A percentile compares a stretch with the other conserved stretches of the same genome.
These are phyloP conservation scores for Paracoccidioides brasiliensis DNA, from an alignment of 2,329 filamentous ascomycete genomes.

Conservation along the genomic window DNA sequence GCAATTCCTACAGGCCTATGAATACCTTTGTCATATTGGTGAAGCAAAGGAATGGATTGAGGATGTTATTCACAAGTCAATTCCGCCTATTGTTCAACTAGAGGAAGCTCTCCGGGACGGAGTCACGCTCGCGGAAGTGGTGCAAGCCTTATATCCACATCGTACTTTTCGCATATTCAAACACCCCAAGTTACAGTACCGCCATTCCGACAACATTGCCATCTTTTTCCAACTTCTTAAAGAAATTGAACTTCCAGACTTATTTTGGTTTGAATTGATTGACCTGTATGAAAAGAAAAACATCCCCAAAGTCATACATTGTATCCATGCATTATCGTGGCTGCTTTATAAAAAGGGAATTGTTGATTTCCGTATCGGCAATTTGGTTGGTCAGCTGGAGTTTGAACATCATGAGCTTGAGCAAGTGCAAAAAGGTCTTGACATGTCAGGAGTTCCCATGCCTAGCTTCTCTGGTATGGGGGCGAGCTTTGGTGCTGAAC, in stretches of 20 bases:
- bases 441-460: slow-evolving; percentile 91
- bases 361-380: slow-evolving; percentile 89
- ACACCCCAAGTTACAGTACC: slow-evolving; percentile 72
- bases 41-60: slow-evolving; percentile 99
- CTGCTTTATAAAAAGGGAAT: slow-evolving; percentile 91
- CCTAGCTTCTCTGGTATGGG: slow-evolving; percentile 97
- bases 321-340: slow-evolving; percentile 94
- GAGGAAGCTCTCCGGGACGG: slow-evolving; percentile 88
- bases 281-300: slow-evolving; percentile 99
- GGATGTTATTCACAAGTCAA: slow-evolving; percentile 67
- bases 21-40: slow-evolving; percentile 96
- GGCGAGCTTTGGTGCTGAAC: slow-evolving; percentile 82
- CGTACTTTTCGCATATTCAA: slow-evolving; percentile 71
- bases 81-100: slow-evolving; percentile 84
- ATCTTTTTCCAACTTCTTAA: slow-evolving; percentile 90
- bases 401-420: slow-evolving; percentile 97
- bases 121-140: slow-evolving; percentile 85
- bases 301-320: slow-evolving; percentile 97
- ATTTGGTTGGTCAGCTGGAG: slow-evolving; percentile 87
- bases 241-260: slow-evolving; percentile 80
- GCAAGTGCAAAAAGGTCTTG: slow-evolving; percentile 89
- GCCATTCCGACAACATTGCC: slow-evolving; percentile 96
- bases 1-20: slow-evolving; percentile 91
- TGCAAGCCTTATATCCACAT: slow-evolving; percentile 73
- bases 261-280: slow-evolving; percentile 94